Evolutionary conservation across 2,329 filamentous ascomycete genomes (phyloP).

Genomic region (Apiospora aurea): DNA sequence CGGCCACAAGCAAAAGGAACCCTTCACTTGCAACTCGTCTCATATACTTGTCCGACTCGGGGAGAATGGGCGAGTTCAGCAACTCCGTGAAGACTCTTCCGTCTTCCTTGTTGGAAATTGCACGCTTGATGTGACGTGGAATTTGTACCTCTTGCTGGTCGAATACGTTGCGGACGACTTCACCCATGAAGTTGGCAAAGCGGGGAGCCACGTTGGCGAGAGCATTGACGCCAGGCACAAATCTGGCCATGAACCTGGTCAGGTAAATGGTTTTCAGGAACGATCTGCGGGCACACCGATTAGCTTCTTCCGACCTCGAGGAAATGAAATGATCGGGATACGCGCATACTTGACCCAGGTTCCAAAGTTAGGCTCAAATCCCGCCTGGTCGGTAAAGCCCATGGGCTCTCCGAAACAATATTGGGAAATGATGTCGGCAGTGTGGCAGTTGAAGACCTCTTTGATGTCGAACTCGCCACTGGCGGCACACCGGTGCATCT

Average conservation of each 20-base stretch:
- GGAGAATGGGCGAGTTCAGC: constrained; percentile 41
- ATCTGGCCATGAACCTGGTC: constrained; percentile 31
- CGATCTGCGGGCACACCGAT: constrained; percentile 24
- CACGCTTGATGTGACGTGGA: constrained; percentile 40
- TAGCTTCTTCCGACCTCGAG: background rate
- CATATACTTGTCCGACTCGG: constrained; percentile 44
- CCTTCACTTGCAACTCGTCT: constrained; percentile 47
- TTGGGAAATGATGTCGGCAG: constrained; percentile 34
- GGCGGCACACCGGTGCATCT: constrained; percentile 32
- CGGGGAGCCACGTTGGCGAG: constrained; percentile 31
- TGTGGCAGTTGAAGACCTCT: constrained; percentile 34
- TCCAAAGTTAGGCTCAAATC: constrained; percentile 30
- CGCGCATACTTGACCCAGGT: constrained; percentile 28
- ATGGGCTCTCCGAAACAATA: constrained; percentile 36
- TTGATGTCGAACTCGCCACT: constrained; percentile 28
- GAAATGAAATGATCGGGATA: background rate
- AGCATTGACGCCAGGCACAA: constrained; percentile 23
- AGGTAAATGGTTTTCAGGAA: constrained; percentile 35
- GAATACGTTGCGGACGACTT: constrained; percentile 29
- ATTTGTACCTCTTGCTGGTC: constrained; percentile 30
- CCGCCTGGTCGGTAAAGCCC: constrained; percentile 32
- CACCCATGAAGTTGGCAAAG: constrained; percentile 33
- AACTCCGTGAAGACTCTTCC: constrained; percentile 47
- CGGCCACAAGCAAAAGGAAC: constrained; percentile 47
- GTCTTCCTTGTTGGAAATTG: constrained; percentile 41